Evolutionary conservation across 768 basidiomycete species (phyloP), one percentile per base, ranked within the genome.

Genomic region (Coprinellus aureogranulatus): DNA sequence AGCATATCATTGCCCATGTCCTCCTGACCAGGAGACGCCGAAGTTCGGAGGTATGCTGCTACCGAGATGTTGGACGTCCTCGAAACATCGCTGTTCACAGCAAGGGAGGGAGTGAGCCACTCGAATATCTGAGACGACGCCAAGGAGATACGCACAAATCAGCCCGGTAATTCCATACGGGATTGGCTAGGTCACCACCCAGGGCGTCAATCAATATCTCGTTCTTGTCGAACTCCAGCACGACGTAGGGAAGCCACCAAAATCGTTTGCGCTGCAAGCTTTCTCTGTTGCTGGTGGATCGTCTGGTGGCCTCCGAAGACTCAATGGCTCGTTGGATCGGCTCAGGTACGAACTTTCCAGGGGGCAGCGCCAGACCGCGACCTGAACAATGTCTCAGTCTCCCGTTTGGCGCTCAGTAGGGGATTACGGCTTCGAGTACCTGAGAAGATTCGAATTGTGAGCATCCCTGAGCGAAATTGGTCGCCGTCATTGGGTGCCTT

Each of bases 1-100:
- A 95, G 86, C 57, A 98, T 68, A 74, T 99, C 97, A 68, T 96
- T 95, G 55, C 96, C 96, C 95, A 98, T 98, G 71, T 97, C 93
- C 67, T 91, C 89, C 60, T 89, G 87, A 41, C 89, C 84, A 64
- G 86, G 78, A 56, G 85, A 81, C 23, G 87, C 82, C 8, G 88
- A 81, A 3, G 93, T 95, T 37, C 97, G 83, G 53, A 99, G 80
- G 74, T 98, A 98, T 1, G 94, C 85, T 5, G 92, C 93, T 27
- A 98, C 86, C 28, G 92, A 87, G 57, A 99, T 89, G 64, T 92
- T 95, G 25, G 93, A 94, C 22, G 88, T 89, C 57, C 96, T 88
- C 12, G 92, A 96, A 22, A 99, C 96, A 72, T 99, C 96, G 77
- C 94, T 96, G 63, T 18, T 53, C 54, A 50, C 41, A 58, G 12